phyloP scores from a whole-genome alignment of 2,329 filamentous ascomycete genomes.

The Esteya vermicola region DNA sequence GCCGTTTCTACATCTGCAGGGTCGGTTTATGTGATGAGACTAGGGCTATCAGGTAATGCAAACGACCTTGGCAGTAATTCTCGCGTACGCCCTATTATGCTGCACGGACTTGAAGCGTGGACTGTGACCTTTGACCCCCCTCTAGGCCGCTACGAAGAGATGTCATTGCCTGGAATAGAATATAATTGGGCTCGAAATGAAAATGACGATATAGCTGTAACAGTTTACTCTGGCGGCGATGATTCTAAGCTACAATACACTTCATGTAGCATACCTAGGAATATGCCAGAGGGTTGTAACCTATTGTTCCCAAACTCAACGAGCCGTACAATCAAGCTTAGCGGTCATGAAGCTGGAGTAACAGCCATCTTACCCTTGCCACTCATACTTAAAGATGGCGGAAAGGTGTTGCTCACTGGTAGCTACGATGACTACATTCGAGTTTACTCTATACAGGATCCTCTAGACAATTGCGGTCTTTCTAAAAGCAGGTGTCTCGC shows the following conservation, averaged over 20 bases:
- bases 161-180: no score
- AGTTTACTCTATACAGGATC: slow-evolving; percentile 39
- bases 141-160: not conserved
- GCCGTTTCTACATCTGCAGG: slow-evolving; percentile 61
- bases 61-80: no score
- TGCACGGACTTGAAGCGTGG: slow-evolving; percentile 58
- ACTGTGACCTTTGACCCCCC: slow-evolving; percentile 44
- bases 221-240: slow-evolving; percentile 59
- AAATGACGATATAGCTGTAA: slow-evolving; percentile 15
- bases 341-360: slow-evolving; percentile 62
- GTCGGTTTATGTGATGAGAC: slow-evolving; percentile 39
- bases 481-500: slow-evolving; percentile 38
- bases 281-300: no score
- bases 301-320: no score
- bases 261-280: slow-evolving; percentile 8
- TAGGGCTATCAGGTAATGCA: slow-evolving; percentile 28
- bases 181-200: not conserved
- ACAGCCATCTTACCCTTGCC: slow-evolving; percentile 69
- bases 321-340: slow-evolving; percentile 13
- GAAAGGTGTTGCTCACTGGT: slow-evolving; percentile 59
- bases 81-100: slow-evolving; percentile 24
- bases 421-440: slow-evolving; percentile 83
- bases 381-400: slow-evolving; percentile 22
- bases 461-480: slow-evolving; percentile 23
- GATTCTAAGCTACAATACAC: slow-evolving; percentile 47